Base-by-base conservation (phyloP, 192 early-diverging fungal genomes). In the Coemansia sp. region DNA sequence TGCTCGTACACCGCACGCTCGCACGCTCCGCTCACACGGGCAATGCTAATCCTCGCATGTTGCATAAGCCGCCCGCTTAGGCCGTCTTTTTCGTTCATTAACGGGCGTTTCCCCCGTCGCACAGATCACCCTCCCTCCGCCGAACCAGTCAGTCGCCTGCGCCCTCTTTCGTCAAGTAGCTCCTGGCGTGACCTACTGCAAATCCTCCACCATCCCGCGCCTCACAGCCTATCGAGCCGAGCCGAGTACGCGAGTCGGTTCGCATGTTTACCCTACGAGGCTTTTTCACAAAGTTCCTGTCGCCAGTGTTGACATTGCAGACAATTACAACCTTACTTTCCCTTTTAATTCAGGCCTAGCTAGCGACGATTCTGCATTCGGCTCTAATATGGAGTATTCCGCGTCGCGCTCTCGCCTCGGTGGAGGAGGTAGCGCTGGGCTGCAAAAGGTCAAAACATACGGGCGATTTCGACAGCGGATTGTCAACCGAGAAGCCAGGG, bases 381-480 rank as follows among this genome's bases (percentile, higher is more conserved):
- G 21, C 0, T 4, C 35, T 25, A 33, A 64, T 65, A 81, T 81
- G 79, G 79, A 76, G 33, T 72, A 67, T 61, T 64, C 73, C 23
- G 63, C 61, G 60, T 66, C 73, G 59, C 78, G 66, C 42, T 31
- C 61, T 10, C 73, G 79, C 21, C 63, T 72, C 20, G 73, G 58
- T 18, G 61, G 47, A 31, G 63, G 62, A n/a, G 47, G 42, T 12
- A 33, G 62, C 47, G 35, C 53, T 41, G 65, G 65, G 3, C 57
- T 73, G 42, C 73, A 72, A 7, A 67, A 76, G 66, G 73, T 81
- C 58, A 81, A 76, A 28, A 81, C 79, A 33, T 81, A 81, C 55
- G 79, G 79, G 1, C 66, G 79, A 1, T 69, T 76, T 41, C 66
- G 66, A 23, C 73, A 81, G 42, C 73, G 79, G 18, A 73, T 76